Evolutionary conservation across 306 rosid genomes (phyloP).

Genomic region (Styphnolobium japonicum): DNA sequence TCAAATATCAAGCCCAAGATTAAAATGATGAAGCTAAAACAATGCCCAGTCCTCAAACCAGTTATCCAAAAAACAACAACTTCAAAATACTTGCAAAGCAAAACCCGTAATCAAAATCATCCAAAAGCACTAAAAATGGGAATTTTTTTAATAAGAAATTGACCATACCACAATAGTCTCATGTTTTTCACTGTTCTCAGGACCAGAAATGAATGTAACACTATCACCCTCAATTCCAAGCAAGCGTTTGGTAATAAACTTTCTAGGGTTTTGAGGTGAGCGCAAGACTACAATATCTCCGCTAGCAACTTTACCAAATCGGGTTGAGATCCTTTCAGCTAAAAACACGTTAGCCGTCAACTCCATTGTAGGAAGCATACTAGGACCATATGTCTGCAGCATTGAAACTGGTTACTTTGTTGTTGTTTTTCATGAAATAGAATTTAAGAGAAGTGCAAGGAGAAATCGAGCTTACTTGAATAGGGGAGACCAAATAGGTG

Average conservation of each 20-base stretch:
- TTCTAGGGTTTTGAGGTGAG: constrained; percentile 52
- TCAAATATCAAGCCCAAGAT: not conserved
- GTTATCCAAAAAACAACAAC: not conserved
- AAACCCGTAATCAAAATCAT: constrained; percentile 1
- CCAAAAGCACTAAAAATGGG: not conserved
- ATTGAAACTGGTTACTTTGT: not conserved
- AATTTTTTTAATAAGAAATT: not conserved
- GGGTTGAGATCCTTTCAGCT: constrained; percentile 54
- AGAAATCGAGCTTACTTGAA: constrained; percentile 32
- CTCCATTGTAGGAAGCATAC: constrained; percentile 76
- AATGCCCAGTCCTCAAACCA: not conserved
- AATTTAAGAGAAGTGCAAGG: not conserved
- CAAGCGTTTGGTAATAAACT: constrained; percentile 52
- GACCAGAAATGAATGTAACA: constrained; percentile 52
- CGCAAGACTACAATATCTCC: constrained; percentile 64
- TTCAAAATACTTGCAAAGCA: not conserved
- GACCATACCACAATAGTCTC: constrained; percentile 63
- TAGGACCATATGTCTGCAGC: constrained; percentile 71
- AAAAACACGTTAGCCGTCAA: constrained; percentile 19
- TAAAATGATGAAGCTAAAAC: constrained; percentile 2
- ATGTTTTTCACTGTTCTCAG: constrained; percentile 37
- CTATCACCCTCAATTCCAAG: constrained; percentile 73
- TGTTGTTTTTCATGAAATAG: not conserved
- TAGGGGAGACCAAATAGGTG: constrained; percentile 32
- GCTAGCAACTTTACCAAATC: constrained; percentile 39